Evolutionary conservation across 2,329 filamentous ascomycete species (phyloP).

Genomic region (Xylaria sp.): DNA sequence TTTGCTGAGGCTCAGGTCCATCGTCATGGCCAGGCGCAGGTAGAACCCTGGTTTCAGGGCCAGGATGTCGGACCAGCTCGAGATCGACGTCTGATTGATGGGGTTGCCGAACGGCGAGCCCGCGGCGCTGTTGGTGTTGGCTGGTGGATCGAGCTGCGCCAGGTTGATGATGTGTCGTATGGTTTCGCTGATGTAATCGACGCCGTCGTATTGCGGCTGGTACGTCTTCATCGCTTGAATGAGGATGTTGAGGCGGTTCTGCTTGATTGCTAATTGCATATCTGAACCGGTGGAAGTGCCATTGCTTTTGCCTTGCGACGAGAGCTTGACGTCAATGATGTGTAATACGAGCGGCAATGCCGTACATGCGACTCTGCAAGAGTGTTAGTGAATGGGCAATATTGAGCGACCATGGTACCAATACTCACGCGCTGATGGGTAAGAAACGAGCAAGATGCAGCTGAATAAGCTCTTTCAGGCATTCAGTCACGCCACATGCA

Average conservation of each 20-base stretch:
- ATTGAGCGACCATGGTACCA: neutral
- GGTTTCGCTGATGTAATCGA: constrained; percentile 49
- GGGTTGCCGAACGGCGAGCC: constrained; percentile 13
- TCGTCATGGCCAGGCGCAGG: constrained; percentile 46
- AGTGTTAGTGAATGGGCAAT: neutral
- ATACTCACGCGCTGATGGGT: constrained; percentile 50
- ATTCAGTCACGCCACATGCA: constrained; percentile 47
- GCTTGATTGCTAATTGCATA: constrained; percentile 43
- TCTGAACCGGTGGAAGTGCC: constrained; percentile 29
- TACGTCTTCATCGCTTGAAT: constrained; percentile 51
- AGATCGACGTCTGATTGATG: constrained; percentile 32
- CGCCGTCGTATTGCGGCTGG: constrained; percentile 49
- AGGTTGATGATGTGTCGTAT: constrained; percentile 48
- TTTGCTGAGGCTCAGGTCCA: constrained; percentile 48
- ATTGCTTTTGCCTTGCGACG: constrained; percentile 30
- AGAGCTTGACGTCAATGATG: constrained; percentile 44
- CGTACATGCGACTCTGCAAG: constrained; percentile 39
- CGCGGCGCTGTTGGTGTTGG: constrained; percentile 13
- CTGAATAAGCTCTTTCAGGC: constrained; percentile 50
- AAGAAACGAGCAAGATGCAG: constrained; percentile 49
- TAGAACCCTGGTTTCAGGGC: constrained; percentile 45
- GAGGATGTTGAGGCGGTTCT: constrained; percentile 48
- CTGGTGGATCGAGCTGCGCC: constrained; percentile 41
- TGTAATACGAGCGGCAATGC: constrained; percentile 42
- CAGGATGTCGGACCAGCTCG: constrained; percentile 48